A percentile compares a stretch with the other conserved stretches of the same genome.
These are phyloP conservation scores for Fagopyrum esculentum DNA, from an alignment of 148 eudicot species.

Conservation along the genomic window DNA sequence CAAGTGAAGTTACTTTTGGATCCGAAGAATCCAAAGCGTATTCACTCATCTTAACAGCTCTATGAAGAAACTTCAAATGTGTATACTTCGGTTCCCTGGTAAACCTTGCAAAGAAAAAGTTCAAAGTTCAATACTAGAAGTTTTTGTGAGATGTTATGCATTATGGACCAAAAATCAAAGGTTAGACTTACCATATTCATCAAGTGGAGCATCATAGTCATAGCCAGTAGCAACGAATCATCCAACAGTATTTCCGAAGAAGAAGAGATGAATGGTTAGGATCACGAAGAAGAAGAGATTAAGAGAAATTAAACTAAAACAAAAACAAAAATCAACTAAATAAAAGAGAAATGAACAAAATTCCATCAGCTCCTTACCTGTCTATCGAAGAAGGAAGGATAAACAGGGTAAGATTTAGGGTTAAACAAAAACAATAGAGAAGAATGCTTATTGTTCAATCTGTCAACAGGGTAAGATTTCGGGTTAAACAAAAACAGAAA, in stretches of 20 bases:
- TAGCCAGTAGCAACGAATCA: slow-evolving; percentile 80
- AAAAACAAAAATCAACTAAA: no score
- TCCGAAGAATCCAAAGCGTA: slow-evolving; percentile 64
- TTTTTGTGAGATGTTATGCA: not conserved
- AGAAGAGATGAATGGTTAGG: not conserved
- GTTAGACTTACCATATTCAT: slow-evolving; percentile 71
- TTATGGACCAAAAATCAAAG: not conserved
- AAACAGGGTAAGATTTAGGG: no score
- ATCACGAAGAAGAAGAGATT: not conserved
- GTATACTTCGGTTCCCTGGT: slow-evolving; percentile 73
- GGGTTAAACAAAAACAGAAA: no score
- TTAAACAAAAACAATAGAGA: no score
- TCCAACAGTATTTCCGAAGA: slow-evolving; percentile 69
- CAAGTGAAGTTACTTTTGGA: slow-evolving; percentile 48
- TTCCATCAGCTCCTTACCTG: no score
- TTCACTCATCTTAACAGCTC: slow-evolving; percentile 80
- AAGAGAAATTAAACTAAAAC: no score
- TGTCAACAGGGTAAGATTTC: no score
- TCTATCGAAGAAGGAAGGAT: no score
- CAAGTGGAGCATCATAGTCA: slow-evolving; percentile 89
- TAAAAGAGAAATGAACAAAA: no score
- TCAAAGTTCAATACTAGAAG: not conserved
- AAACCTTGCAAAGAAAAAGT: slow-evolving; percentile 32
- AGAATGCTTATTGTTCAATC: no score
- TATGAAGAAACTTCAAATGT: slow-evolving; percentile 73